Base-by-base conservation (phyloP, 139 green algal species). In the Micromonas pusilla region DNA sequence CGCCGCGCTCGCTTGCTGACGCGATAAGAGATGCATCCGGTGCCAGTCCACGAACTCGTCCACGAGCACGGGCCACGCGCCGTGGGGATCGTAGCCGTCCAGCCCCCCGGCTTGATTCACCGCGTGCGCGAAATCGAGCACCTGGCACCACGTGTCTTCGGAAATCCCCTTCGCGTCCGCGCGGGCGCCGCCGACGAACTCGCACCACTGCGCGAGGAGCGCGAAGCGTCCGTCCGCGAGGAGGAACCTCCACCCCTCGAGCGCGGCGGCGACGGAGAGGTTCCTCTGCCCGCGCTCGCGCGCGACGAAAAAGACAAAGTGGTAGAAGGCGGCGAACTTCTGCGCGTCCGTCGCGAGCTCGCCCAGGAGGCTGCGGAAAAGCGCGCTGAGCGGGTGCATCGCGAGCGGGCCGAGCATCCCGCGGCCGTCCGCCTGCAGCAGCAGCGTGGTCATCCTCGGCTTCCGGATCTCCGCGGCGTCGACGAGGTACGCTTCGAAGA, bases 41-140 rank as follows among this genome's bases (percentile, higher is more conserved):
- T n/a, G n/a, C n/a, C n/a, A n/a, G 34, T 85, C 81, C 28, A 87
- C 83, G 68, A 87, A 87, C 38, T 87, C 83, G 54, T 87, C 83
- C 0, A 87, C 52, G n/a, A 87, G 67, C 39, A 79, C 82, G 21
- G 82, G 83, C 83, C 83, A 87, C n/a, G 83, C 83, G 0, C 82
- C 83, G 38, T 81, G 34, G 19, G 38, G 28, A 20, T 86, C 83
- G 34, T 87, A 87, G 25, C 76, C 81, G 25, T 62, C 64, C 25
- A 86, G 33, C 2, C 60, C 19, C 19, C 80, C 65, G 5, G 72
- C 76, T 3, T 36, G 70, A 64, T 86, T 63, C 52, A 72, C 72
- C 30, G 26, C 5, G 28, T 33, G 26, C 31, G 25, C 66, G 38
- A 87, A 87, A 0, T 87, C 83, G 34, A 79, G 54, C 38, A 87